phyloP scores from a whole-genome alignment of 2,329 filamentous ascomycete genomes.

The Sporothrix schenckii region DNA sequence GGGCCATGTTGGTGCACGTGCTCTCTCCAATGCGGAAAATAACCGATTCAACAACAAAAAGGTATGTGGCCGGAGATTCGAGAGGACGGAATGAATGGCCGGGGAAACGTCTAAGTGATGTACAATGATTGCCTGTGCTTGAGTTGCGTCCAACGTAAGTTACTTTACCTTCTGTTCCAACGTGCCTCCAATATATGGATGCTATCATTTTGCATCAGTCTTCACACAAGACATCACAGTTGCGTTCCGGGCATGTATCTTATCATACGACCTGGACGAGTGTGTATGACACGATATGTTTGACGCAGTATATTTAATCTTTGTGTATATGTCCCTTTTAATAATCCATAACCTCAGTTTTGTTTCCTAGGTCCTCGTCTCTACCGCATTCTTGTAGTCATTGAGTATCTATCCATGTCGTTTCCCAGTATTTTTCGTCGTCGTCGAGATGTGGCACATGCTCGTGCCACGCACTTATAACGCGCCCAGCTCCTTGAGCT shows the following conservation, averaged over 20 bases:
- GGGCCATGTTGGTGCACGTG: not conserved
- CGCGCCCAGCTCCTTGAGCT: constrained; percentile 94
- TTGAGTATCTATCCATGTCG: not conserved
- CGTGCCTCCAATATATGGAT: too few species aligned
- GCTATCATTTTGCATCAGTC: too few species aligned
- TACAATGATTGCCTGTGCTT: too few species aligned
- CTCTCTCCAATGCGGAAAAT: not conserved
- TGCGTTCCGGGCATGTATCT: too few species aligned
- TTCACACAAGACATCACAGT: too few species aligned
- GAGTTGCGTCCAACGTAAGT: too few species aligned
- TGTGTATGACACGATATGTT: not conserved
- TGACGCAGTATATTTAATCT: not conserved
- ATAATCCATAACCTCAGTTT: constrained; percentile 14
- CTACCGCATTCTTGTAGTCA: not conserved
- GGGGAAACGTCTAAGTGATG: not conserved
- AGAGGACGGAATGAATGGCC: not conserved
- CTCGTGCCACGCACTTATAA: constrained; percentile 55
- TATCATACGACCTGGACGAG: too few species aligned
- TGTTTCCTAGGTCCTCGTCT: not conserved
- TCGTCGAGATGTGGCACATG: not conserved
- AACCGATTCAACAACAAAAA: not conserved
- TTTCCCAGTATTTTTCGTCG: not conserved
- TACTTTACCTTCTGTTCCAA: too few species aligned
- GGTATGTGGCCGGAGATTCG: not conserved
- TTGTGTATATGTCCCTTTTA: constrained; percentile 1